These are phyloP conservation scores for Podospora tetraspora DNA, from an alignment of 495 filamentous ascomycete genomes.

Conservation along the genomic window DNA sequence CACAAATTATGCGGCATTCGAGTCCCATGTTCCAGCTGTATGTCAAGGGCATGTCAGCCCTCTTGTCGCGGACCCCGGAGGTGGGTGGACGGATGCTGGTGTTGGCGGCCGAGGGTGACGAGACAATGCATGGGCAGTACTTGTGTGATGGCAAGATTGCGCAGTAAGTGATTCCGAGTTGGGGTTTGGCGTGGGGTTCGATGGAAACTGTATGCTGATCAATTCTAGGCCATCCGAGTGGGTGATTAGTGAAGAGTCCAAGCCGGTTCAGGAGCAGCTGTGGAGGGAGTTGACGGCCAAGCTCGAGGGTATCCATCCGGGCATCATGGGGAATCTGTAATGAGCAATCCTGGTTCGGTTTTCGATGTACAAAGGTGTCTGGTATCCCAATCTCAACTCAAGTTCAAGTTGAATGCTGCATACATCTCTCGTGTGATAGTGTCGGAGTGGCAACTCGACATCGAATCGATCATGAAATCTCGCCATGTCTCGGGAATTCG, in stretches of 20 bases:
- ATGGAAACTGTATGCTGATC: not conserved
- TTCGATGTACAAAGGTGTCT: too few species aligned
- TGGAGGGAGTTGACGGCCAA: slow-evolving; percentile 30
- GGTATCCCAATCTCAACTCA: too few species aligned
- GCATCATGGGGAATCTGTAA: slow-evolving; percentile 13
- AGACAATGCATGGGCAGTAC: slow-evolving; percentile 29
- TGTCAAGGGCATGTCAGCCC: not conserved
- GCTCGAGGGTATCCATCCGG: slow-evolving; percentile 29
- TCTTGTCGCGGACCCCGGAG: slow-evolving; percentile 9
- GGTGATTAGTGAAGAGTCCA: slow-evolving; percentile 22
- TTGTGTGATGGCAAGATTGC: slow-evolving; percentile 29
- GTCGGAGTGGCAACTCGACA: too few species aligned
- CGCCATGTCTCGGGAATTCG: not conserved
- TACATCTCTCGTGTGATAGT: too few species aligned
- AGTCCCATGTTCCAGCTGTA: slow-evolving; percentile 5
- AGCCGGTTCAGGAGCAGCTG: slow-evolving; percentile 25
- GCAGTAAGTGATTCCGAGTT: slow-evolving; percentile 4
- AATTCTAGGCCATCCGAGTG: slow-evolving; percentile 10
- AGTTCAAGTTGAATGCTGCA: too few species aligned
- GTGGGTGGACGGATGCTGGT: slow-evolving; percentile 15
- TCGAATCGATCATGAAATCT: not conserved
- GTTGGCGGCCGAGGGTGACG: slow-evolving; percentile 13
- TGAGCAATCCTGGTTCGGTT: too few species aligned
- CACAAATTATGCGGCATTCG: slow-evolving; percentile 27
- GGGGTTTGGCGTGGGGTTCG: not conserved